Conservation (phyloP, 257 asterid genomes). For the Capsicum baccatum region DNA sequence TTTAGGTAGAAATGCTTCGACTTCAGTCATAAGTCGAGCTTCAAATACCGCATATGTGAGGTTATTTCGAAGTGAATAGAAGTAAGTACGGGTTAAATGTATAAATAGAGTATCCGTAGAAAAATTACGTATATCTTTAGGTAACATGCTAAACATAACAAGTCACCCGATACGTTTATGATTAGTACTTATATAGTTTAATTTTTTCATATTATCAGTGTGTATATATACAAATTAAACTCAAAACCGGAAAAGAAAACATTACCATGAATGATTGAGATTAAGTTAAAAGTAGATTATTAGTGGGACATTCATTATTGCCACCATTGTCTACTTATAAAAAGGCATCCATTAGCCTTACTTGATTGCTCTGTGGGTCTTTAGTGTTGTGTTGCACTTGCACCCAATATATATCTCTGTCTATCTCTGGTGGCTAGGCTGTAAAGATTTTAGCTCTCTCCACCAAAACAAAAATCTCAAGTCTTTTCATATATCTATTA, state of each 20-base stretch:
- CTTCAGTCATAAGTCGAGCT: background rate
- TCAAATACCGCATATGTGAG: background rate
- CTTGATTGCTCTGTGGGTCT: conserved; percentile 29
- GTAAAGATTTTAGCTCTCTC: background rate
- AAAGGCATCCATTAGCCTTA: conserved; percentile 21
- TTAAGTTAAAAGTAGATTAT: background rate
- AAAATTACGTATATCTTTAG: background rate
- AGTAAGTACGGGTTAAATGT: background rate
- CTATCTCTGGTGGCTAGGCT: background rate
- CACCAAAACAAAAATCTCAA: background rate
- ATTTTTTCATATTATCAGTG: background rate
- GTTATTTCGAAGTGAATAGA: background rate
- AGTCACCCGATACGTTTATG: background rate
- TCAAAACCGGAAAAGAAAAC: background rate
- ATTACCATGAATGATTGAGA: background rate
- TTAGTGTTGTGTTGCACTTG: background rate
- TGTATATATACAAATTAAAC: background rate
- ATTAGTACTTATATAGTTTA: background rate
- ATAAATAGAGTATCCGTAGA: background rate
- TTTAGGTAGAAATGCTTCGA: background rate
- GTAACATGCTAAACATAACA: background rate
- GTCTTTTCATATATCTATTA: background rate
- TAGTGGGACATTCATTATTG: background rate
- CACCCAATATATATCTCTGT: background rate
- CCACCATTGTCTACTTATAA: conserved; percentile 13